phyloP scores from a whole-genome alignment of 1,284 basidiomycete species.

The Cutaneotrichosporon sp. region DNA sequence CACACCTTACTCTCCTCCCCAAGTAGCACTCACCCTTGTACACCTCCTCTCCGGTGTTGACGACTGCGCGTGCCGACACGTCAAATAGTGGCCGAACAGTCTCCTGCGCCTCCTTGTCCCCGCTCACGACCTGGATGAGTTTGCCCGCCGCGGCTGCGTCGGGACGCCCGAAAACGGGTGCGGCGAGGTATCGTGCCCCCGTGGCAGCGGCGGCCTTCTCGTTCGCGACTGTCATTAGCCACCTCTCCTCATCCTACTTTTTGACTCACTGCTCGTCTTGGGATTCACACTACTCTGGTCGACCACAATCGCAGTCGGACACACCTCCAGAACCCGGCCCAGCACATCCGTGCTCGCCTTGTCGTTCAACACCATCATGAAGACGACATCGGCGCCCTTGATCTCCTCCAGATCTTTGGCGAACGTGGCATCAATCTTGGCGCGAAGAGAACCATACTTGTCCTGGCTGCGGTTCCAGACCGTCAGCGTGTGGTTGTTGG shows the following conservation, averaged over 20 bases:
- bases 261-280: conserved; percentile 34
- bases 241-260: neutral
- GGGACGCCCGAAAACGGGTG: conserved; percentile 41
- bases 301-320: conserved; percentile 28
- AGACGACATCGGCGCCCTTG: conserved; percentile 27
- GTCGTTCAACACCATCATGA: conserved; percentile 41
- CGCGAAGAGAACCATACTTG: conserved; percentile 35
- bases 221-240: conserved; percentile 28
- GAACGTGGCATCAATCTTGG: conserved; percentile 18
- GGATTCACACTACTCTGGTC: conserved; percentile 40
- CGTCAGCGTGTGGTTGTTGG: conserved; percentile 20
- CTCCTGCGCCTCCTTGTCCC: conserved; percentile 25
- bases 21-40: conserved; percentile 32
- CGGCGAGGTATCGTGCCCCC: conserved; percentile 36
- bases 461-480: conserved; percentile 40
- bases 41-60: conserved; percentile 42
- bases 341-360: conserved; percentile 32
- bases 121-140: conserved; percentile 36
- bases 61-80: conserved; percentile 26
- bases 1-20: no score
- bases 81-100: conserved; percentile 30
- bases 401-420: conserved; percentile 28
- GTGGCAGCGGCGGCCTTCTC: conserved; percentile 27
- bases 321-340: conserved; percentile 14
- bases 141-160: conserved; percentile 34